Base-by-base conservation (phyloP, 1,284 basidiomycete genomes). In the Neotropicomus parvogracilis region DNA sequence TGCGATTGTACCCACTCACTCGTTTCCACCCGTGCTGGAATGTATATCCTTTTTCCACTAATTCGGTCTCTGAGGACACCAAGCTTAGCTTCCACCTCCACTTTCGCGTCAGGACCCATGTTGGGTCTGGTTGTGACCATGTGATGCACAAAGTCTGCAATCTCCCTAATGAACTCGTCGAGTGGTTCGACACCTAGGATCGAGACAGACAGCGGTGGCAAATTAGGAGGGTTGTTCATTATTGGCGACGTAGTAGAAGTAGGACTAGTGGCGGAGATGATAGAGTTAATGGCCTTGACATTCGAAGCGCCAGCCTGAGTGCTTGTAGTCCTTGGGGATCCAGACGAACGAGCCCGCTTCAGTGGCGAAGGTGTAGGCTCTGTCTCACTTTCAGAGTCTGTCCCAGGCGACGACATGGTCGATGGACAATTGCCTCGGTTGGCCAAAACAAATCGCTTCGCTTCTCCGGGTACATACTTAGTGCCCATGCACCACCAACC, bases 51-150 rank as follows among this genome's bases (percentile, higher is more conserved):
- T 57, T 77, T 71, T 14, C 80, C 80, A 12, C 74, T 70, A 21
- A 55, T 59, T 44, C 75, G 74, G 46, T 93, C 84, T 51, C 79
- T 77, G 60, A 98, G 66, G 12, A 90, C 65, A 1, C 95, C 95
- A 40, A 99, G 76, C 74, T 97, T 98, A 14, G 93, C 93, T 71
- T 98, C 95, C 17, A 98, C 89, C 75, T 97, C 82, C 6, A 86
- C 74, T 26, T 69, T 73, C 20, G 73, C 75, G 37, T 64, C 65
- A 2, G 70, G 54, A 7, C 74, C 69, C 44, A 72, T 55, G 53
- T 80, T 74, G 2, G 79, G 75, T 17, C 75, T 74, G 12, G 71
- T 80, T 50, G 65, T 62, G 54, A 89, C 80, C 70, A 76, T 80
- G 59, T 82, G 80, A 67, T 88, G 80, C 20, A 98, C 75, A 70